Evolutionary conservation across 2,329 filamentous ascomycete genomes (phyloP).

Genomic region (Aulographum hederae): DNA sequence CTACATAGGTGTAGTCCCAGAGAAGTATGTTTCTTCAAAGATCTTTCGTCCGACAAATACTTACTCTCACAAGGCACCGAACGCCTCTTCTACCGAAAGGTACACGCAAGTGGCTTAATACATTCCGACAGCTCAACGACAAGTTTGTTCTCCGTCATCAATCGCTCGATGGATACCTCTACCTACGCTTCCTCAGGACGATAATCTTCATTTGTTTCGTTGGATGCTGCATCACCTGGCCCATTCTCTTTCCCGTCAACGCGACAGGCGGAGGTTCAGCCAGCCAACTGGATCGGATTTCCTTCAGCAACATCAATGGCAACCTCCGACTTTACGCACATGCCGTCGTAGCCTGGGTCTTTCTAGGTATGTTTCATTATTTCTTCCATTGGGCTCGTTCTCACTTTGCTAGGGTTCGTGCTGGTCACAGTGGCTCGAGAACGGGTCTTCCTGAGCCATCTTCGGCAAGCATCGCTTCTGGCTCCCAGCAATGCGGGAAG

Average conservation of each 20-base stretch:
- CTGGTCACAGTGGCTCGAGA: conserved; percentile 80
- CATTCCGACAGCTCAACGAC: conserved; percentile 42
- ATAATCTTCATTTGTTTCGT: conserved; percentile 63
- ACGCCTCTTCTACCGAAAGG: conserved; percentile 5
- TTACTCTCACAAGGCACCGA: too few species aligned
- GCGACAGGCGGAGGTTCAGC: conserved; percentile 54
- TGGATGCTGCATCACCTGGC: conserved; percentile 72
- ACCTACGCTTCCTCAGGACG: conserved; percentile 74
- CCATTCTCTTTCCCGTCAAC: conserved; percentile 76
- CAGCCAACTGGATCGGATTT: conserved; percentile 56
- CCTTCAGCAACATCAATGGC: conserved; percentile 58
- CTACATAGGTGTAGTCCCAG: neutral
- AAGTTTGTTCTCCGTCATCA: conserved; percentile 75
- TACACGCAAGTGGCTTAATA: conserved; percentile 22
- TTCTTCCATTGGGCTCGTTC: too few species aligned
- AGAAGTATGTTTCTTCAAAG: too few species aligned
- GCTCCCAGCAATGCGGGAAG: conserved; percentile 70
- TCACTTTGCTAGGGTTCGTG: conserved; percentile 41
- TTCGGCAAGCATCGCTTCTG: conserved; percentile 81
- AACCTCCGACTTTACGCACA: conserved; percentile 60
- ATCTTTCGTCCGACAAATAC: too few species aligned
- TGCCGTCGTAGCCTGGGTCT: conserved; percentile 62
- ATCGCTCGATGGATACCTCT: conserved; percentile 81
- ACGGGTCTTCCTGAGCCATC: conserved; percentile 77
- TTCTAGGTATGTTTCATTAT: conserved; percentile 35